Base-by-base conservation (phyloP, 129 eudicot species). In the Ambrosia trifida region DNA sequence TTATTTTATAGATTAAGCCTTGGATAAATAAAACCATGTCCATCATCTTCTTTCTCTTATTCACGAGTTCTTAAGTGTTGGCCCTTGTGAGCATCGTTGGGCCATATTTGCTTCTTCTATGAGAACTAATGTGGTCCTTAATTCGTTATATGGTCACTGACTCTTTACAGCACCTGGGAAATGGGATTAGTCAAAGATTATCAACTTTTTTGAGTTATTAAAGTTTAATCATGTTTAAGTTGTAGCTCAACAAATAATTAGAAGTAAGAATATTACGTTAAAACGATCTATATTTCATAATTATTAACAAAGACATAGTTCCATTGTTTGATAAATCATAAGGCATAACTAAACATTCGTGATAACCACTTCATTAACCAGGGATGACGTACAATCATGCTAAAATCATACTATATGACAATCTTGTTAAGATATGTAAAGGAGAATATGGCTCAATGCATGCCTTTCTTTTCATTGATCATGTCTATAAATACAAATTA, bases 31-130 rank as follows among this genome's bases (percentile, higher is more conserved):
- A 36, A 36, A 36, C 41, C 41, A 36, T 36, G 41, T 36, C 41
- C 7, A 36, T 36, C 7, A 36, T 36, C 41, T 36, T 36, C 41
- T 36, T 36, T 36, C 41, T 40, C 11, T 40, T 40, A 7, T 40
- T 40, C 44, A 40, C 30, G 3, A 52, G 14, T 12, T 2, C 32
- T 19, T 53, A 19, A 53, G 60, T 30, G 43, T 66, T 66, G 72
- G 54, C 72, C 57, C 43, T 45, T 66, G 38, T 41, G 57, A 47
- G 58, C 13, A 30, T 28, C 38, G 5, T 46, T 45, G 72, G 31
- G 72, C 58, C 72, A 66, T 66, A 43, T 66, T 66, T 66, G 45
- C 69, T 64, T 53, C 19, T 18, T 64, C 69, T 17, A 17, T 36
- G 53, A 18, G 69, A 64, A 41, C 50, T 10, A 41, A 64, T 41